Evolutionary conservation across 371 early-diverging fungal genomes (phyloP), one percentile per base, ranked within the genome.

Genomic region (Zychaea mexicana): DNA sequence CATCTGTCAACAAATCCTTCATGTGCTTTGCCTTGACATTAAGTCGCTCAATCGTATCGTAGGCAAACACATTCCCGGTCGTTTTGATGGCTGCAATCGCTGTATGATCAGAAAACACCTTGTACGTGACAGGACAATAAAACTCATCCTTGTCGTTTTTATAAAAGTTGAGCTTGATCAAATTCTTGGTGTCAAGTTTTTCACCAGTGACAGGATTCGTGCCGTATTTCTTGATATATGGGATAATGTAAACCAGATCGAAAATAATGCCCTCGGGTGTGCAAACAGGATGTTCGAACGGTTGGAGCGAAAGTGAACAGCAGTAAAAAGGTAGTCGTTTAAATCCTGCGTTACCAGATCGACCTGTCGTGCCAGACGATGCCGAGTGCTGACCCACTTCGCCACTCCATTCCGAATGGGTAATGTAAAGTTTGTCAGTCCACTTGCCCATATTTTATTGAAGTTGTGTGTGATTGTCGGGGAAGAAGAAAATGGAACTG

Each of bases 171-270:
- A 98, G 79, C 42, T 84, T 83, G 66, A 90, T 87, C 49, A 98
- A 74, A 15, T 90, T 82, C 57, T 90, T 90, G 10, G 87, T 71
- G 6, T 86, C 87, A 10, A 96, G 82, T 59, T 84, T 85, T 64
- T 89, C 90, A 2, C 95, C 96, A 0, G 93, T 95, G 12, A 94
- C 92, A 17, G 97, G 98, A 65, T 96, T 92, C 8, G 88, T 91
- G 53, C 87, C 86, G 66, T 91, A 85, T 68, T 96, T 91, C 66
- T 93, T 93, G 52, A 96, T 71, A 70, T 93, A 96, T 0, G 92
- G 91, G 15, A 90, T 78, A 45, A 98, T 96, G 69, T 94, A 85
- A 64, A 88, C 81, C 2, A 92, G 81, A 62, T 97, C 97, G 78
- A 94, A 97, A 17, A 96, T 84, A 53, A 78, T 88, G 27, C 97